Evolutionary conservation across 2,329 filamentous ascomycete species (phyloP).

Genomic region (Colletotrichum simmondsii): DNA sequence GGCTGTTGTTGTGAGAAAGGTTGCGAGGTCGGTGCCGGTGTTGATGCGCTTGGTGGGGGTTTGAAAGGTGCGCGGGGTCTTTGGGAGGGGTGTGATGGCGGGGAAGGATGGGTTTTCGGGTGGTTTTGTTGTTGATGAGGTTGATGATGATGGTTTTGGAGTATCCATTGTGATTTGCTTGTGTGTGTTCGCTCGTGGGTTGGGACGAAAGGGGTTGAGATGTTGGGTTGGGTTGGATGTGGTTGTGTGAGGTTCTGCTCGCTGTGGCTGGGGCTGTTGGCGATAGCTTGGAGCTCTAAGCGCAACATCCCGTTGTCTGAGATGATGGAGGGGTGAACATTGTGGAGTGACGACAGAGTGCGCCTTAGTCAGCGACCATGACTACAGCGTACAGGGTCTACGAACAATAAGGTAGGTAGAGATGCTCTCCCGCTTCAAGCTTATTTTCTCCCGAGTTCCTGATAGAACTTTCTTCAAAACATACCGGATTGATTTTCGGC

Average conservation of each 20-base stretch:
- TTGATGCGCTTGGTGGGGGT: slow-evolving; percentile 84
- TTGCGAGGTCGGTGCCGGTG: slow-evolving; percentile 82
- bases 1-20: slow-evolving; percentile 83
- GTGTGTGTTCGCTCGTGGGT: neutral
- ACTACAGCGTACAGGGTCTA: neutral
- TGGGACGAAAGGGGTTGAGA: neutral
- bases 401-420: neutral
- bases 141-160: neutral
- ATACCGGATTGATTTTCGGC: neutral
- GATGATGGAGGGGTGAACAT: neutral
- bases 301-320: neutral
- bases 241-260: neutral
- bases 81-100: slow-evolving; percentile 60
- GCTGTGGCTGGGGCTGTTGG: neutral
- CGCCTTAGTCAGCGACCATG: slow-evolving; percentile 2
- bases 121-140: neutral
- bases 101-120: slow-evolving; percentile 12
- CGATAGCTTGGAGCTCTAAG: slow-evolving; percentile 1
- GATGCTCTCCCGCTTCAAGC: neutral
- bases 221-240: neutral
- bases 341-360: neutral
- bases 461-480: neutral
- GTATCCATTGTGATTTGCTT: slow-evolving; percentile 10
- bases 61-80: slow-evolving; percentile 66
- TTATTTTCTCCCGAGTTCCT: neutral